Evolutionary conservation across 441 rosid species (phyloP).

Genomic region (Jatropha multifida): DNA sequence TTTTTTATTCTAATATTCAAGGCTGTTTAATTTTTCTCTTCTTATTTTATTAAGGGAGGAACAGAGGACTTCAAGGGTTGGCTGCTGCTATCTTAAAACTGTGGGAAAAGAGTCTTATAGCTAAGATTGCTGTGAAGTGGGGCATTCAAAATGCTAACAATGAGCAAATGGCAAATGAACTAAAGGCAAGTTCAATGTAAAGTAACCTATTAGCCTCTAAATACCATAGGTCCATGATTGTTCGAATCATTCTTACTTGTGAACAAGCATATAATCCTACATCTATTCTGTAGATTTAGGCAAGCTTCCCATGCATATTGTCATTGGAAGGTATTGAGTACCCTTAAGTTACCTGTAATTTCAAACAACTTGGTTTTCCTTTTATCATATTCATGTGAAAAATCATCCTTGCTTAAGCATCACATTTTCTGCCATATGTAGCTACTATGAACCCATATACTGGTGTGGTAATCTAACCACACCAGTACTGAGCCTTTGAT

Average conservation of each 20-base stretch:
- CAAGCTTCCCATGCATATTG: not conserved
- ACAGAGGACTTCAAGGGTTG: slow-evolving; percentile 76
- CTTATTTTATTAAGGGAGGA: slow-evolving; percentile 55
- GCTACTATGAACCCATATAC: not conserved
- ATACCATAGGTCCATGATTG: not conserved
- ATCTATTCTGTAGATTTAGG: not conserved
- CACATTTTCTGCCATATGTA: not conserved
- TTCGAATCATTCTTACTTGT: slow-evolving; percentile 8
- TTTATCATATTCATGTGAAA: not conserved
- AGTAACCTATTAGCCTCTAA: not conserved
- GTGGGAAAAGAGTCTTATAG: slow-evolving; percentile 74
- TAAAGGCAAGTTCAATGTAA: slow-evolving; percentile 51
- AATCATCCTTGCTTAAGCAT: not conserved
- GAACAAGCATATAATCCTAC: not conserved
- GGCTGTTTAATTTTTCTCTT: slow-evolving; percentile 8
- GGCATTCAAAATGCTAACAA: slow-evolving; percentile 69
- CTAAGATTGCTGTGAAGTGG: slow-evolving; percentile 87
- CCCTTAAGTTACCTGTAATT: slow-evolving; percentile 1
- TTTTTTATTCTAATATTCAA: not conserved
- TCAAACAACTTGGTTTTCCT: not conserved
- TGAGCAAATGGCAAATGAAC: slow-evolving; percentile 79
- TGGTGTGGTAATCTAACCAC: not conserved
- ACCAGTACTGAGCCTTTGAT: not conserved
- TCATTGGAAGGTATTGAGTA: not conserved
- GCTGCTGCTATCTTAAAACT: slow-evolving; percentile 74